Base-by-base conservation (phyloP, 1,139 yeast species). In the Pneumocystis wakefieldiae region DNA sequence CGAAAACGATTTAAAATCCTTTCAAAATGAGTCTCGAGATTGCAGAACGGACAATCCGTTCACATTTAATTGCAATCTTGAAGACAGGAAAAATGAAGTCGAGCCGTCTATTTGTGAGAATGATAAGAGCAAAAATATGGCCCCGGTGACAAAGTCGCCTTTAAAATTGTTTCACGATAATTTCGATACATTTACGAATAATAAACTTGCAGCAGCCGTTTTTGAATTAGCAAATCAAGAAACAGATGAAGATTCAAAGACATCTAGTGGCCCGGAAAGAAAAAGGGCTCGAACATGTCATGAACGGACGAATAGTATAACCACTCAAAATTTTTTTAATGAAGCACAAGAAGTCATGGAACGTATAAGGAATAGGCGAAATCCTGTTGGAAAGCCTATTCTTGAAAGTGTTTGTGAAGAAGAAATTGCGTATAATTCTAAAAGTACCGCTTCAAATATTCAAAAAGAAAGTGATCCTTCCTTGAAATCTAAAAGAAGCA, bases 151-250 rank as follows among this genome's bases (percentile, higher is more conserved):
- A 3, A 64, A 63, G 14, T 60, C 62, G 2, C 67, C 67, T 14
- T 62, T 65, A 36, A 65, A 65, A 59, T 62, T 65, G 6, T 65
- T 65, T 28, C 67, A 65, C 32, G 59, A 62, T 12, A 63, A 61
- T 37, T 63, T 62, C 19, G 67, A 65, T 35, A 65, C 67, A 8
- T 65, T 65, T 35, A 65, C 67, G 14, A 60, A 63, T 39, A 64
- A 62, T 15, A 59, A 62, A 24, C 59, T 62, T 10, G 41, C 62
- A 10, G 60, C 42, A 10, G 60, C 62, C 14, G 59, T 41, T n/a
- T n/a, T 29, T 39, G 61, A 63, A 24, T 3, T 53, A 14, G 39
- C 36, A 17, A 28, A 48, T 36, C 29, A 32, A 14, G 59, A 62
- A 17, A 42, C 24, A 3, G 57, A 55, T 37, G 48, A n/a, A 8